These are phyloP conservation scores for Botryotinia calthae DNA, from an alignment of 2,329 filamentous ascomycete species.

Conservation along the genomic window DNA sequence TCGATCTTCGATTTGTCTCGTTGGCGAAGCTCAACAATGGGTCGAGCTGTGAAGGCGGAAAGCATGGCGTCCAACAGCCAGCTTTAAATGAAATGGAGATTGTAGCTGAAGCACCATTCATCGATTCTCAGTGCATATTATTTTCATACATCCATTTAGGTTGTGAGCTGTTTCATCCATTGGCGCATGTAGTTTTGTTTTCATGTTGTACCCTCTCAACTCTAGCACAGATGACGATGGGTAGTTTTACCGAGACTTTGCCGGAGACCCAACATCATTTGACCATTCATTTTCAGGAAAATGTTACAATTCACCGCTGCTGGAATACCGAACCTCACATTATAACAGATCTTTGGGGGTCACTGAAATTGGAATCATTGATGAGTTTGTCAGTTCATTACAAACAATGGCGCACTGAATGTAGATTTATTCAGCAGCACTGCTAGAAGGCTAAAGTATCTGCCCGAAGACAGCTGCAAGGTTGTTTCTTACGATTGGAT, in stretches of 20 bases:
- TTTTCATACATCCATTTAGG: not conserved
- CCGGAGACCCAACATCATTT: not conserved
- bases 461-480: not conserved
- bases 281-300: not conserved
- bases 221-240: constrained; percentile 15
- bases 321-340: not conserved
- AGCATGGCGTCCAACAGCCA: constrained; percentile 64
- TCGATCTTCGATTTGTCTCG: constrained; percentile 98
- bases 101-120: constrained; percentile 3
- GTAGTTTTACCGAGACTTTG: constrained; percentile 16
- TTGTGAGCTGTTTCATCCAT: constrained; percentile 18
- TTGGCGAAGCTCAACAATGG: constrained; percentile 93
- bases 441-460: not conserved
- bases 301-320: not conserved
- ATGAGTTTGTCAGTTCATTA: not conserved
- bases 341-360: not conserved
- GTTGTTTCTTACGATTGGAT: not conserved
- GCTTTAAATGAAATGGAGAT: constrained; percentile 25
- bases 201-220: constrained; percentile 14
- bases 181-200: constrained; percentile 27
- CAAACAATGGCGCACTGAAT: too few species aligned
- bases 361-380: not conserved
- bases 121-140: constrained; percentile 11
- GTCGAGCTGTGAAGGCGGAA: constrained; percentile 93
- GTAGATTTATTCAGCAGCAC: not conserved